Evolutionary conservation across 257 asterid species (phyloP).

Genomic region (Fraxinus excelsior): DNA sequence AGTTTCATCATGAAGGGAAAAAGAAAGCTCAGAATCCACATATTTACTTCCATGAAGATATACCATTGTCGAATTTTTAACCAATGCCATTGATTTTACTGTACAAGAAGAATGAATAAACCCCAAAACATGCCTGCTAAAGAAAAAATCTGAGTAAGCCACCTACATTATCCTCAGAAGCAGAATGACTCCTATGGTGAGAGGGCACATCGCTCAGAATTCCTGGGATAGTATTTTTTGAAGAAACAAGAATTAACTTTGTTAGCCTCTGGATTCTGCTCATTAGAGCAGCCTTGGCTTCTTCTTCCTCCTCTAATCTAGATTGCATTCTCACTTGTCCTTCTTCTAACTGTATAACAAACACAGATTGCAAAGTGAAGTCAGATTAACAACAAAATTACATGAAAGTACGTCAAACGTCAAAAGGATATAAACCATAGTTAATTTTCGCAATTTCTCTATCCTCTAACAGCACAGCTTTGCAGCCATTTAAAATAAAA

Average conservation of each 20-base stretch:
- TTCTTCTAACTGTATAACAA: conserved; percentile 73
- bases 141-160: conserved; percentile 20
- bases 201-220: conserved; percentile 55
- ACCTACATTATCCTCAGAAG: conserved; percentile 82
- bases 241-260: conserved; percentile 92
- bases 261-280: conserved; percentile 99
- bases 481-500: neutral
- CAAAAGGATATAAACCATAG: neutral
- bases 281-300: conserved; percentile 95
- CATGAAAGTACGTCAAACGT: conserved; percentile 9
- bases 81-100: neutral
- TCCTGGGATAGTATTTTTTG: conserved; percentile 77
- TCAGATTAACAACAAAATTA: conserved; percentile 3
- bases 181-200: conserved; percentile 64
- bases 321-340: conserved; percentile 99
- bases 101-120: conserved; percentile 4
- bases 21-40: neutral
- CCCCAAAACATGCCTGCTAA: conserved; percentile 9
- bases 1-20: conserved; percentile 10
- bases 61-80: neutral
- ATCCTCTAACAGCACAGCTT: conserved; percentile 17
- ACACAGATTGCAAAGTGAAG: conserved; percentile 19
- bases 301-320: conserved; percentile 99
- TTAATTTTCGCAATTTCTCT: conserved; percentile 1
- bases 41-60: neutral